phyloP scores from a whole-genome alignment of 176 grass and related monocot genomes.

The Secale cereale region DNA sequence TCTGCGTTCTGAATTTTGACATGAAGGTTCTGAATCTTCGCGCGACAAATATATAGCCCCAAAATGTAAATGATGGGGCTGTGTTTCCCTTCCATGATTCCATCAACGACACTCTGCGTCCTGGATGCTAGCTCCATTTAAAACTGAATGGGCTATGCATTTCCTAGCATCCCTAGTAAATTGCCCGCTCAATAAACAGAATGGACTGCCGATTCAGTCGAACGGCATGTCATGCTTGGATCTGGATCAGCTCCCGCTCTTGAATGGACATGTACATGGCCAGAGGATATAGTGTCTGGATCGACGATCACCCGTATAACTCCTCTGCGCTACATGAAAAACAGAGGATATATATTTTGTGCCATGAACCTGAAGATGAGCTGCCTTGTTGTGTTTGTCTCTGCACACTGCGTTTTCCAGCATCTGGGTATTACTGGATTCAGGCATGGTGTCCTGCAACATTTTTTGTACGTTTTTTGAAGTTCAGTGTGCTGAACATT shows the following conservation, averaged over 20 bases:
- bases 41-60: not conserved
- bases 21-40: not conserved
- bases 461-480: too few relatives aligned
- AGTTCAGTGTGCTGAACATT: not conserved
- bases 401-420: not conserved
- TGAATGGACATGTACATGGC: not conserved
- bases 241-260: conserved; percentile 20
- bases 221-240: not conserved
- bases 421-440: not conserved
- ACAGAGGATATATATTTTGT: not conserved
- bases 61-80: not conserved
- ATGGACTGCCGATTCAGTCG: not conserved
- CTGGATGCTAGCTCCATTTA: conserved; percentile 27
- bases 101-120: not conserved
- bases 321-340: not conserved
- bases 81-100: conserved; percentile 2
- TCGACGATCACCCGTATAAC: not conserved
- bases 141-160: conserved; percentile 19
- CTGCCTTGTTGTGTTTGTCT: not conserved
- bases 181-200: not conserved
- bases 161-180: conserved; percentile 31
- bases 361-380: not conserved
- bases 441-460: not conserved
- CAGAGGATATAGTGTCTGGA: not conserved
- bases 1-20: too few relatives aligned